Evolutionary conservation across 805 yeast genomes (phyloP).

Genomic region (Blastobotrys robertii): DNA sequence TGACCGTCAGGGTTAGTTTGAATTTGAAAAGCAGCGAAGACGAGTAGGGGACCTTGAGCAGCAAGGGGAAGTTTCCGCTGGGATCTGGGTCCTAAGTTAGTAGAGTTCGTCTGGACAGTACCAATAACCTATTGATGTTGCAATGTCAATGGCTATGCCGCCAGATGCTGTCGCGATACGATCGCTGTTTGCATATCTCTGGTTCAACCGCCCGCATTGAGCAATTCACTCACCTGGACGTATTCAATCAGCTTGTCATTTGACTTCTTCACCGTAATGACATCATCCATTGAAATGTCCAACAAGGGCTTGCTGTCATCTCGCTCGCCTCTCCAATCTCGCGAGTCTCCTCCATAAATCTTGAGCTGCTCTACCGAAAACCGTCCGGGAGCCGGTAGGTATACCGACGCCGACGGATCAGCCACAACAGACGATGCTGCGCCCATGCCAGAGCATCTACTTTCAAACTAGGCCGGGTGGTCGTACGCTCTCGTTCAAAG

Average conservation of each 20-base stretch:
- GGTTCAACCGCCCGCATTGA: neutral
- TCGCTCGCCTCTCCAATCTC: too few relatives aligned
- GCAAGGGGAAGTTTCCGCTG: constrained; percentile 4
- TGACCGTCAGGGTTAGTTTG: constrained; percentile 8
- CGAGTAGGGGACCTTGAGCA: constrained; percentile 15
- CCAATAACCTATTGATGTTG: too few relatives aligned
- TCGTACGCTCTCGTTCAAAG: too few relatives aligned
- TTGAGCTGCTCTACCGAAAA: constrained; percentile 1
- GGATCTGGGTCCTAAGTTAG: constrained; percentile 12
- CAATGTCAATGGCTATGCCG: too few relatives aligned
- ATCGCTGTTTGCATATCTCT: neutral
- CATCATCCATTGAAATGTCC: too few relatives aligned
- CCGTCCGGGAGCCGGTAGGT: constrained; percentile 4
- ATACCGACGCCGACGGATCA: constrained; percentile 4
- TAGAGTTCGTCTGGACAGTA: neutral
- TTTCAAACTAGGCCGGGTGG: too few relatives aligned
- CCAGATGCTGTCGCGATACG: neutral
- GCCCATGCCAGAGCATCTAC: constrained; percentile 5
- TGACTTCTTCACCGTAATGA: too few relatives aligned
- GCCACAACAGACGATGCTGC: constrained; percentile 6
- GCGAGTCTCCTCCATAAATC: neutral
- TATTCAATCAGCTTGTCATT: constrained; percentile 6
- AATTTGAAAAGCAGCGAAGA: constrained; percentile 11
- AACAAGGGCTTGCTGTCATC: too few relatives aligned
- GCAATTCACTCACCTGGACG: constrained; percentile 5